A percentile compares a stretch with the other conserved stretches of the same genome.
Conservation (phyloP, 164 flowering plant species). For the Protea cynaroides region DNA sequence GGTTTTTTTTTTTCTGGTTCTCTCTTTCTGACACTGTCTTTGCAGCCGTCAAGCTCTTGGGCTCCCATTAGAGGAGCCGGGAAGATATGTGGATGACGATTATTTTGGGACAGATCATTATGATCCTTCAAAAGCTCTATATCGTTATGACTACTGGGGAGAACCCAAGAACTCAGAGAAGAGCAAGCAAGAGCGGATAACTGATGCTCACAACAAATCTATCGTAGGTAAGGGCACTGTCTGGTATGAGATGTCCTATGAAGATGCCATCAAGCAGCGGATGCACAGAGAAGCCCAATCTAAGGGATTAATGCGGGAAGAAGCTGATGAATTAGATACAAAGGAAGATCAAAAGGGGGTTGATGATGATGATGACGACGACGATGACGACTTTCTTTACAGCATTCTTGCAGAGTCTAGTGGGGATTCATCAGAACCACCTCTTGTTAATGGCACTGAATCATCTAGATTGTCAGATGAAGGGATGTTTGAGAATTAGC, state of each 20-base stretch:
- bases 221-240: slow-evolving; percentile 77
- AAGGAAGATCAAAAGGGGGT: neutral
- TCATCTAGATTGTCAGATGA: slow-evolving; percentile 55
- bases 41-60: slow-evolving; percentile 79
- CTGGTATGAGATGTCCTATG: slow-evolving; percentile 85
- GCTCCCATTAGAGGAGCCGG: slow-evolving; percentile 93
- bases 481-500: slow-evolving; percentile 57
- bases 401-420: slow-evolving; percentile 39
- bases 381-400: slow-evolving; percentile 40
- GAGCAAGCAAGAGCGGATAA: slow-evolving; percentile 63
- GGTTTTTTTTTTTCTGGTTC: neutral
- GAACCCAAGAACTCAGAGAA: slow-evolving; percentile 90
- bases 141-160: slow-evolving; percentile 95
- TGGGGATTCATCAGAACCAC: slow-evolving; percentile 28
- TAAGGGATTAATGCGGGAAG: slow-evolving; percentile 13
- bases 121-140: slow-evolving; percentile 70
- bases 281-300: slow-evolving; percentile 47
- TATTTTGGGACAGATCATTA: slow-evolving; percentile 66
- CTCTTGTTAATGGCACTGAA: slow-evolving; percentile 76
- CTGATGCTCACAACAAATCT: slow-evolving; percentile 68
- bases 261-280: slow-evolving; percentile 64
- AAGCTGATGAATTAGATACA: slow-evolving; percentile 23
- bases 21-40: neutral
- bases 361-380: slow-evolving; percentile 28
- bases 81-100: slow-evolving; percentile 57